phyloP scores from a whole-genome alignment of 192 early-diverging fungal species.

The Umbelopsis vinacea region DNA sequence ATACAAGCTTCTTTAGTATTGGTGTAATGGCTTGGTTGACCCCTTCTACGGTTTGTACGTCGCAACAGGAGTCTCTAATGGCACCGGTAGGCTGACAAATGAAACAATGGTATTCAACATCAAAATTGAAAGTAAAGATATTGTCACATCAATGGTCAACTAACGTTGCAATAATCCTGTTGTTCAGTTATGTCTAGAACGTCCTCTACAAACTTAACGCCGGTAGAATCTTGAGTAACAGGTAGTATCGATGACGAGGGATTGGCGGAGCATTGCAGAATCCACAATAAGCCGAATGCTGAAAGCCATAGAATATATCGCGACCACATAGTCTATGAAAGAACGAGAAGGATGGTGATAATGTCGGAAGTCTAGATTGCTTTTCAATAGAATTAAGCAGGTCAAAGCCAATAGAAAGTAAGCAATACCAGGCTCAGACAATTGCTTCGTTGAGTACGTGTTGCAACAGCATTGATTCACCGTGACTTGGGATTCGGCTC shows the following conservation, averaged over 20 bases:
- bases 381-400: too few relatives aligned
- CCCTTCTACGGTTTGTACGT: constrained; percentile 73
- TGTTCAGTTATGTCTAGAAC: constrained; percentile 54
- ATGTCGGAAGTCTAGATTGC: not conserved
- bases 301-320: not conserved
- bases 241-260: not conserved
- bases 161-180: constrained; percentile 57
- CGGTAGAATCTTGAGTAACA: not conserved
- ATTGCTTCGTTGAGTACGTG: too few relatives aligned
- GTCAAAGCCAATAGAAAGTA: too few relatives aligned
- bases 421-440: too few relatives aligned
- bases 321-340: constrained; percentile 1
- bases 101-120: not conserved
- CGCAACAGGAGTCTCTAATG: constrained; percentile 70
- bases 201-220: constrained; percentile 46
- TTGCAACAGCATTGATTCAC: too few relatives aligned
- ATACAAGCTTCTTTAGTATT: constrained; percentile 75
- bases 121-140: not conserved
- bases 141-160: not conserved
- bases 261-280: not conserved
- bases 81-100: constrained; percentile 51
- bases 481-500: too few relatives aligned
- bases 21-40: constrained; percentile 75
- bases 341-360: not conserved
- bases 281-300: not conserved